Percentiles rank a stretch among this genome's conserved stretches.
Conservation (phyloP, 2,329 filamentous ascomycete genomes). For the Neofusicoccum parvum region DNA sequence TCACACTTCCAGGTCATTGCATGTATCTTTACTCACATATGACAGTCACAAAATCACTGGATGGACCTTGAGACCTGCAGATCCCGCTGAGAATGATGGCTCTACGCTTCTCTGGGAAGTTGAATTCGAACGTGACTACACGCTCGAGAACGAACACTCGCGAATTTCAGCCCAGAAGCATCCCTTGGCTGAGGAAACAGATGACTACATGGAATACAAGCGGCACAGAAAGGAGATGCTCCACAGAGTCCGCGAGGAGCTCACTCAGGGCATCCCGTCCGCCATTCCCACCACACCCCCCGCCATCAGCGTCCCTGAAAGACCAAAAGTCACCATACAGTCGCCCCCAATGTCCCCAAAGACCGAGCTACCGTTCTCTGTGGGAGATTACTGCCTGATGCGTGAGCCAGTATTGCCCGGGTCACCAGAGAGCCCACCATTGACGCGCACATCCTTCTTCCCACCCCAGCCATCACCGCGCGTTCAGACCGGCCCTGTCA, state of each 20-base stretch:
- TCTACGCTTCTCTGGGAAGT: constrained; percentile 41
- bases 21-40: neutral
- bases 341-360: constrained; percentile 4
- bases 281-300: constrained; percentile 3
- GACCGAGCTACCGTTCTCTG: neutral
- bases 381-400: neutral
- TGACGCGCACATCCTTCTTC: neutral
- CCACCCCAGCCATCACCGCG: neutral
- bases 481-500: neutral
- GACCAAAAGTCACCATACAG: neutral
- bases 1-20: neutral
- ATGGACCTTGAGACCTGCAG: constrained; percentile 42
- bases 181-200: constrained; percentile 48
- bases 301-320: neutral
- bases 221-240: constrained; percentile 30
- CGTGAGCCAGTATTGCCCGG: neutral
- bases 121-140: constrained; percentile 37
- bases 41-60: constrained; percentile 40
- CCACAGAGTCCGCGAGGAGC: neutral
- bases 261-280: neutral
- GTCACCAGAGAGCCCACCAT: neutral
- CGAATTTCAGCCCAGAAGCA: constrained; percentile 37
- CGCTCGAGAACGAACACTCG: constrained; percentile 32
- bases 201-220: constrained; percentile 54
- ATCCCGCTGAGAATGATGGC: constrained; percentile 24